Evolutionary conservation across 768 basidiomycete genomes (phyloP), one percentile per base, ranked within the genome.

Genomic region (Cystofilobasidium capitatum): DNA sequence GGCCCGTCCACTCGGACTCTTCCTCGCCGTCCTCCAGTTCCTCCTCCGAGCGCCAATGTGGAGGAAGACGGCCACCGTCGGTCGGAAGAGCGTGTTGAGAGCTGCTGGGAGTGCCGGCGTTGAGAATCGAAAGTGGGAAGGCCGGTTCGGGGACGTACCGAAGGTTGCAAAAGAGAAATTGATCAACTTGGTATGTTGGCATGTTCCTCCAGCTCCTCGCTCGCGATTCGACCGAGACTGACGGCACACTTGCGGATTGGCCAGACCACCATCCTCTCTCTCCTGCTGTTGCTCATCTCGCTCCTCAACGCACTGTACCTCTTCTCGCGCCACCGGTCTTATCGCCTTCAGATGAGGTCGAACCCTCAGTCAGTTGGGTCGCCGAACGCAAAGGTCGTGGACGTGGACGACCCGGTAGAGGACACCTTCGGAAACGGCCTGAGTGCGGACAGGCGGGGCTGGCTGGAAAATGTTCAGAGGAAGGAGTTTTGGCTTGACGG

Each of bases 241-340:
- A 42, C 44, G 35, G 37, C 26, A 47, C 16, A 6, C 9, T 2
- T 22, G 3, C 33, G 8, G 24, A 13, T 14, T 8, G 13, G 5
- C 16, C 58, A 69, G 68, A 59, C 66, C n/a, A 31, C 62, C 12
- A 20, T 60, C 9, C 58, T 69, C n/a, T 69, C 68, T 2, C 13
- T 69, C 10, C 13, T 60, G 22, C 63, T 69, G 26, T 33, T 69
- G 6, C 39, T 69, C 13, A 26, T 58, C 22, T 33, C 62, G 8
- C 39, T 39, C 14, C 33, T 60, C 37, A 69, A 69, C 45, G 62
- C 68, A 3, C 39, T 69, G 33, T 69, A 69, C 39, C 54, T 69
- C 35, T 69, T 58, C 57, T 64, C 68, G 10, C 44, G 68, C 22
- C 64, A 62, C 24, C 40, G 68, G 17, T 47, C 62, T 0, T 69